Evolutionary conservation across 768 basidiomycete species (phyloP).

Genomic region (Boletellus emodensis): DNA sequence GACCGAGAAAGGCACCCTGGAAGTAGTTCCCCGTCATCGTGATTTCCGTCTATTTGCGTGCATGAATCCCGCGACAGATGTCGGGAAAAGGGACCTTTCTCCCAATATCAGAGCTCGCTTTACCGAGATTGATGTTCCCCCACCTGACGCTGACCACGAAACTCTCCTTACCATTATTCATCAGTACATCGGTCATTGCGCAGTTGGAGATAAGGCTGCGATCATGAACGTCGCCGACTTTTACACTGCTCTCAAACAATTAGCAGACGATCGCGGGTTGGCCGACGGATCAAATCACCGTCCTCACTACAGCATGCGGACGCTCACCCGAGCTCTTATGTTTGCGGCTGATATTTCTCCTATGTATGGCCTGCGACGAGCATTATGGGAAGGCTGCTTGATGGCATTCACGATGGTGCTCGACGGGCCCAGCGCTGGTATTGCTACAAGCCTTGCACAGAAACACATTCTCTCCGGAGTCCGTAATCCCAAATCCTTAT

Average conservation of each 20-base stretch:
- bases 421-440: conserved; percentile 62
- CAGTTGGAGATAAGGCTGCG: conserved; percentile 80
- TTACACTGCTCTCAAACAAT: conserved; percentile 73
- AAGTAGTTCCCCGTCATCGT: conserved; percentile 86
- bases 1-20: conserved; percentile 88
- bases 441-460: conserved; percentile 66
- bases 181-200: conserved; percentile 82
- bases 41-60: conserved; percentile 97
- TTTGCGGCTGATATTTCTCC: conserved; percentile 83
- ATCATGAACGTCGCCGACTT: conserved; percentile 92
- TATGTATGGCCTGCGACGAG: conserved; percentile 75
- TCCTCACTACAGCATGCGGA: conserved; percentile 97
- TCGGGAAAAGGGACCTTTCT: conserved; percentile 96
- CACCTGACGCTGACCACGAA: conserved; percentile 89
- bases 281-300: conserved; percentile 91
- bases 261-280: conserved; percentile 70
- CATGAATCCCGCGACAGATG: conserved; percentile 99
- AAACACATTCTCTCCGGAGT: conserved; percentile 76
- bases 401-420: conserved; percentile 99
- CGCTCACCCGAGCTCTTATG: conserved; percentile 82
- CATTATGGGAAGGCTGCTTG: conserved; percentile 93
- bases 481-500: conserved; percentile 71
- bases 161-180: conserved; percentile 82
- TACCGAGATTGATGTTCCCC: conserved; percentile 93
- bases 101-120: conserved; percentile 87